A percentile compares a stretch with the other conserved stretches of the same genome.
phyloP scores from a whole-genome alignment of 306 rosid species.

The Ammopiptanthus mongolicus region DNA sequence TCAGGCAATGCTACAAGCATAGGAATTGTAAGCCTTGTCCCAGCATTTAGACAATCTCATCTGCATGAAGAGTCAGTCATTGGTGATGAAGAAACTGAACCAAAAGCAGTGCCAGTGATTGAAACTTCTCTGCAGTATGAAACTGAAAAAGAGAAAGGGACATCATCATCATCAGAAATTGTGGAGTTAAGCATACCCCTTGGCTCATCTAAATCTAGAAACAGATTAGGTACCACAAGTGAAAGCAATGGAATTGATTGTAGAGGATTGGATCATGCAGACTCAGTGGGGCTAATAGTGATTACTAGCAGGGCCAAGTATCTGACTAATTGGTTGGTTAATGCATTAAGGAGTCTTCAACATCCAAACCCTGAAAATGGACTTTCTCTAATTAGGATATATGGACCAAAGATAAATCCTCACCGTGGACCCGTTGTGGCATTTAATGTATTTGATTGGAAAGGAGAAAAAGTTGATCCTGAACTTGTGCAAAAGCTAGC shows the following conservation, averaged over 20 bases:
- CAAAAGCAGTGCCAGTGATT: neutral
- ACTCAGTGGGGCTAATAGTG: constrained; percentile 53
- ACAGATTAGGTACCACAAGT: neutral
- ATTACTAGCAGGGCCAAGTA: constrained; percentile 52
- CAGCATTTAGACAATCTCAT: constrained; percentile 25
- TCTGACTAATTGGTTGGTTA: constrained; percentile 69
- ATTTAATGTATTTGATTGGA: constrained; percentile 87
- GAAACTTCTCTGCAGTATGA: neutral
- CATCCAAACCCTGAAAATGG: constrained; percentile 61
- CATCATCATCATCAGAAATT: constrained; percentile 24
- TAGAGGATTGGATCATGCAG: constrained; percentile 78
- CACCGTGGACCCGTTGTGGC: constrained; percentile 71
- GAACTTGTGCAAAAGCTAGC: constrained; percentile 74
- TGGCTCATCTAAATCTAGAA: constrained; percentile 20
- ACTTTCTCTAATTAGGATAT: constrained; percentile 49
- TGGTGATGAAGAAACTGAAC: constrained; percentile 1
- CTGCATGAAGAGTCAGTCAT: neutral
- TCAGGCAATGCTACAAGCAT: constrained; percentile 34
- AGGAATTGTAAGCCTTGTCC: constrained; percentile 63
- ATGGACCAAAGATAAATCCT: constrained; percentile 57
- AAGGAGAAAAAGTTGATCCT: constrained; percentile 76
- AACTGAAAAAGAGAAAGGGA: neutral
- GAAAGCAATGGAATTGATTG: constrained; percentile 35
- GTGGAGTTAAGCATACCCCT: constrained; percentile 17
- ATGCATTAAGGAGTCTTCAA: constrained; percentile 64